These are phyloP conservation scores for Centrapalus pauciflorus DNA, from an alignment of 129 eudicot genomes.

Conservation along the genomic window DNA sequence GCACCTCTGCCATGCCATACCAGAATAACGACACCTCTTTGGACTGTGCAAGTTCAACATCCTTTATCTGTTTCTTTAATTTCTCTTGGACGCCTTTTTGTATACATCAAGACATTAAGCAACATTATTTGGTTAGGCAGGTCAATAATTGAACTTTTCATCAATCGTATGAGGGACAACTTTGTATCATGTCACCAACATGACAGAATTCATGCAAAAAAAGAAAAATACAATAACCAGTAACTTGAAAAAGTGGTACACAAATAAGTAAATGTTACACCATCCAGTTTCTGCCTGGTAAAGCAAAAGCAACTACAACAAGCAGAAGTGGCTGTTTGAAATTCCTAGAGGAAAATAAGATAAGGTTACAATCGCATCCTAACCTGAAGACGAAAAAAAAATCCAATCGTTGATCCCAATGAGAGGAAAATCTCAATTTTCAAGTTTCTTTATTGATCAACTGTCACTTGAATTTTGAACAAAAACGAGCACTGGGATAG, in stretches of 20 bases:
- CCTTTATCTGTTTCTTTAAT: constrained; percentile 67
- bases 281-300: neutral
- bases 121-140: neutral
- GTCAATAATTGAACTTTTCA: neutral
- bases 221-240: neutral
- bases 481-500: no score
- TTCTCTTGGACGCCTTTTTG: constrained; percentile 62
- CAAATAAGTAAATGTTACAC: neutral
- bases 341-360: no score
- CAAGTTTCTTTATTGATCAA: no score
- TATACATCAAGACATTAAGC: constrained; percentile 8
- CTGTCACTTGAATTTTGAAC: no score
- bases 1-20: constrained; percentile 97
- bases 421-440: no score
- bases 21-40: constrained; percentile 75
- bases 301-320: no score
- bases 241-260: neutral
- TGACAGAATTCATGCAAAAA: neutral
- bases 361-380: no score
- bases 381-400: no score
- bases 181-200: neutral
- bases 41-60: constrained; percentile 64
- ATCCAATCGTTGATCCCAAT: no score
- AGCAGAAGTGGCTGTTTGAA: no score
- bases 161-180: neutral